Evolutionary conservation across 495 filamentous ascomycete genomes (phyloP).

Genomic region (Hypoxylon crocopeplum): DNA sequence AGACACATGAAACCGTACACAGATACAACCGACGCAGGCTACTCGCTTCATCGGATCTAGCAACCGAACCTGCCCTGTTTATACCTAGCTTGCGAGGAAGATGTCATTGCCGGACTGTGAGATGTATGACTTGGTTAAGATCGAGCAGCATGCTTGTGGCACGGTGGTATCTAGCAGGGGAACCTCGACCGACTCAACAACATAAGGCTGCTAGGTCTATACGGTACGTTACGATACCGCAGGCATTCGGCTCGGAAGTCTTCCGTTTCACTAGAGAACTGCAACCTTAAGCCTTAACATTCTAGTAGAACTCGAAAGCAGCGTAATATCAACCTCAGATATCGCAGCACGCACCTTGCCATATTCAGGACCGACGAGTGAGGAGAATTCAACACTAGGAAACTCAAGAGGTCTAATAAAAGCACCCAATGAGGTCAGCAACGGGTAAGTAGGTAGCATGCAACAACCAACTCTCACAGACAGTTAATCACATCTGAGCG

Average conservation of each 20-base stretch:
- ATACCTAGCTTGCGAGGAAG: not conserved
- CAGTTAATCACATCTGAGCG: constrained; percentile 12
- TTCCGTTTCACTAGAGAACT: constrained; percentile 3
- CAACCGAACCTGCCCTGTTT: constrained; percentile 10
- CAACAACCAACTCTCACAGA: constrained; percentile 6
- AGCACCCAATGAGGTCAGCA: constrained; percentile 3
- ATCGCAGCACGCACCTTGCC: not conserved
- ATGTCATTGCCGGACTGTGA: not conserved
- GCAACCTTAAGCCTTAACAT: not conserved
- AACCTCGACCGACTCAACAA: constrained; percentile 4
- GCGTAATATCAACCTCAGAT: constrained; percentile 4
- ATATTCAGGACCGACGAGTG: constrained; percentile 9
- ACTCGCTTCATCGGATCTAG: constrained; percentile 14
- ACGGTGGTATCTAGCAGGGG: constrained; percentile 7
- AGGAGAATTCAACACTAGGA: constrained; percentile 4
- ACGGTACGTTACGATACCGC: constrained; percentile 2
- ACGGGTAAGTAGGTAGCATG: constrained; percentile 1
- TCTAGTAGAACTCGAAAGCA: not conserved
- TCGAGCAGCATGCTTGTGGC: constrained; percentile 4
- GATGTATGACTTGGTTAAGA: constrained; percentile 9
- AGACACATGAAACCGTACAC: constrained; percentile 21
- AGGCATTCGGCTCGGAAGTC: not conserved
- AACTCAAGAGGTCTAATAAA: no score
- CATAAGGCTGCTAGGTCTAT: not conserved
- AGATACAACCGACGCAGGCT: constrained; percentile 13